Conservation (phyloP, 768 basidiomycete genomes). For the Crassisporium funariophilum region DNA sequence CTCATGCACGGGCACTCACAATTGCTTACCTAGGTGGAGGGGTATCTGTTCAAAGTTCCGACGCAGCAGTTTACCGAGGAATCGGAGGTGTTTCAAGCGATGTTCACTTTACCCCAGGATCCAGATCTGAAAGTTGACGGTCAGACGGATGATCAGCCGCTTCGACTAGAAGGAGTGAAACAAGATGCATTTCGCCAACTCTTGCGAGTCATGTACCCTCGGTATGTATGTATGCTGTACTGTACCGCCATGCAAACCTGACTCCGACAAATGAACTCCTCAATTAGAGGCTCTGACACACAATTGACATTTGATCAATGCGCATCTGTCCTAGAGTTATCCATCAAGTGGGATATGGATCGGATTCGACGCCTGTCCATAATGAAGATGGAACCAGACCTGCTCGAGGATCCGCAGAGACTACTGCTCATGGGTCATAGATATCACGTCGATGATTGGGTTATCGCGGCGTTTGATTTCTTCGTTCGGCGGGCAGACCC, state of each 20-base stretch:
- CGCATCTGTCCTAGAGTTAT: conserved; percentile 34
- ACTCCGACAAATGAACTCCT: background rate
- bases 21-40: no score
- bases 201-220: conserved; percentile 12
- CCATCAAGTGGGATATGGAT: conserved; percentile 37
- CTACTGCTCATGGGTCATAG: conserved; percentile 27
- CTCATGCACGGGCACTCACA: no score
- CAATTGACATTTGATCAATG: conserved; percentile 30
- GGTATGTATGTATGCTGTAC: conserved; percentile 4
- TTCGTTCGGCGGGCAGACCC: no score
- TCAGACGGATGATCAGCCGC: conserved; percentile 27
- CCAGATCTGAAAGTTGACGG: conserved; percentile 24
- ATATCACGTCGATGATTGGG: conserved; percentile 27
- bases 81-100: conserved; percentile 35
- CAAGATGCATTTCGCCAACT: conserved; percentile 7
- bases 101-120: conserved; percentile 33
- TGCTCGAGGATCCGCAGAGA: conserved; percentile 17
- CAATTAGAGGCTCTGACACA: background rate
- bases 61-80: conserved; percentile 33
- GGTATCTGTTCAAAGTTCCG: conserved; percentile 40
- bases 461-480: no score
- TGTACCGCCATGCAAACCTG: background rate
- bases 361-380: conserved; percentile 28
- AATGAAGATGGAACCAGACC: conserved; percentile 18
- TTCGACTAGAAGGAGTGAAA: conserved; percentile 27